Evolutionary conservation across 208 protist species (phyloP), one percentile per base, ranked within the genome.

Genomic region (Trypanosoma vivax): DNA sequence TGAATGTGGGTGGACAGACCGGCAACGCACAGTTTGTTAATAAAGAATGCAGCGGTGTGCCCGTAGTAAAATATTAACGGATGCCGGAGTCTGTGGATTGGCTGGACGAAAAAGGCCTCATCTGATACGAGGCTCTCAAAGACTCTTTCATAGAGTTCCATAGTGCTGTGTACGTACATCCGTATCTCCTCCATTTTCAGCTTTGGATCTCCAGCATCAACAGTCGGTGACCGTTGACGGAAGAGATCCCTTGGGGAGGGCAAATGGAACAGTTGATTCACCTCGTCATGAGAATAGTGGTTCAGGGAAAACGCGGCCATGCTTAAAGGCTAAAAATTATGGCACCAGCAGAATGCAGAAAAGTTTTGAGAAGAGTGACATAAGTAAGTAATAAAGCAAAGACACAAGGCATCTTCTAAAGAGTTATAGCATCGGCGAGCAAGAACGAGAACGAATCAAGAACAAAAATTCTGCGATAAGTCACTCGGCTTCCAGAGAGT

Each of bases 61-160:
- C 89, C 92, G 51, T 96, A 96, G 77, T 98, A 98, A 68, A 98
- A 98, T 47, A 98, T 96, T 48, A 97, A 83, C 0, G 94, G 94
- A 53, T 97, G 96, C 37, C 96, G 88, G 40, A 98, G 88, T 55
- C 87, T 83, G 63, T 98, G 88, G 19, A 89, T 54, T 0, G 88
- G 85, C 31, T 54, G 71, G n/a, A 89, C 67, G 18, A 83, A 79
- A 61, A 96, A 96, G 28, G 78, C 78, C 43, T 92, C 86, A 39
- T 93, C 88, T 18, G 42, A 54, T n/a, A 55, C 39, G 14, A 93
- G 58, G 52, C 70, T 74, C 21, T 86, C 82, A 66, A 92, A 96
- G 18, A 96, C 70, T 52, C 77, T 92, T 55, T 94, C 89, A 50
- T 79, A 90, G 3, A 96, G 45, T 31, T 89, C 79, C 54, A 88